Evolutionary conservation across 1,284 basidiomycete species (phyloP), one percentile per base, ranked within the genome.

Genomic region (Marasmius oreades): DNA sequence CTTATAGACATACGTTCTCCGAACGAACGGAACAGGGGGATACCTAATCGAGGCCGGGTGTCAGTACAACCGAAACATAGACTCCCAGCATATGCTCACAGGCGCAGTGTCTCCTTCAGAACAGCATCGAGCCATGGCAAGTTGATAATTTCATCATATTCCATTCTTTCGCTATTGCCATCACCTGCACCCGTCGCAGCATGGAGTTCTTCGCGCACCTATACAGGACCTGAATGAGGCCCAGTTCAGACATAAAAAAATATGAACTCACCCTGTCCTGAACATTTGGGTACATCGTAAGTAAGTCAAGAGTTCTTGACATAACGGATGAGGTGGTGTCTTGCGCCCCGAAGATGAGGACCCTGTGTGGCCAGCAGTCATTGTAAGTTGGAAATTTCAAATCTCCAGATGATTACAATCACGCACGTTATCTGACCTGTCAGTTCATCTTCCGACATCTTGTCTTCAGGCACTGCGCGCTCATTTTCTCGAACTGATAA

Each of bases 371-470:
- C 28, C 28, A 31, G 10, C 28, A 31, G 28, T 11, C 24, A 16
- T 37, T 14, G 36, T 20, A 24, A 26, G n/a, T 52, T 20, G 4
- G 46, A 43, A 33, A 31, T 36, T 43, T n/a, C 6, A 1, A 45
- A 18, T 14, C 16, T n/a, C 28, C 12, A 36, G 14, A 42, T 2
- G 36, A 10, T 7, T 14, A 45, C 22, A 37, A 36, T 22, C 37
- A 63, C 73, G 42, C 61, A 77, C 77, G 75, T 78, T 73, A 79
- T 75, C 60, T 79, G 77, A 0, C 77, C 77, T 5, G 76, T 74
- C 37, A 78, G 60, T 56, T 77, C 77, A 24, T 63, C 62, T 52
- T 78, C 75, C 45, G 66, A 72, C 48, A 78, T 64, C 51, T 69
- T 68, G 44, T 77, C 73, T 12, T 59, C 59, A 7, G 58, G 63